phyloP scores from a whole-genome alignment of 1,284 basidiomycete species.

The Ceratobasidium sp. region DNA sequence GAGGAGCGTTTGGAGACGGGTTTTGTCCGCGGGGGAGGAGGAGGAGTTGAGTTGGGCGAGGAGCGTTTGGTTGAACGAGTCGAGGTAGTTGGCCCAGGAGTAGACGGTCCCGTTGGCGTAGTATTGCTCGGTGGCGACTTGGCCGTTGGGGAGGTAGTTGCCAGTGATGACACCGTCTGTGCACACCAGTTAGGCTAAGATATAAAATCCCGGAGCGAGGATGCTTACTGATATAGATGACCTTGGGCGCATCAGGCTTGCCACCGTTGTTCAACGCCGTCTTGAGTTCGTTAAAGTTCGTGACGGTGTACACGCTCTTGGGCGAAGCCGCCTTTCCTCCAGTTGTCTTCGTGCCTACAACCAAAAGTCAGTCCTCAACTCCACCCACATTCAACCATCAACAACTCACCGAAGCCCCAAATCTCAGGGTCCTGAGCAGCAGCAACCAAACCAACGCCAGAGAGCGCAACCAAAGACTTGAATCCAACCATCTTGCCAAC shows the following conservation, averaged over 20 bases:
- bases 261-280: constrained; percentile 34
- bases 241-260: constrained; percentile 23
- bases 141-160: constrained; percentile 41
- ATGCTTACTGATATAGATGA: constrained; percentile 35
- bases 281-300: constrained; percentile 39
- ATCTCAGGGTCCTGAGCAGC: constrained; percentile 33
- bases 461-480: constrained; percentile 18
- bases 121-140: constrained; percentile 40
- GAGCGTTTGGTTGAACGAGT: constrained; percentile 41
- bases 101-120: constrained; percentile 35
- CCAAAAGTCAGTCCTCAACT: neutral
- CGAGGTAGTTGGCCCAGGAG: constrained; percentile 39
- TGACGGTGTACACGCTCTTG: constrained; percentile 27
- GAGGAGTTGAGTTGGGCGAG: constrained; percentile 29
- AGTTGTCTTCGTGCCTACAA: constrained; percentile 23
- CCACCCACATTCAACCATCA: neutral
- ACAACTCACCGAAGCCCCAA: constrained; percentile 36
- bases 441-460: constrained; percentile 11
- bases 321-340: constrained; percentile 24
- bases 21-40: constrained; percentile 24
- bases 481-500: constrained; percentile 36
- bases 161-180: constrained; percentile 33
- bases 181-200: neutral
- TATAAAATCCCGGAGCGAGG: neutral
- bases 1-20: constrained; percentile 37